A percentile compares a stretch with the other conserved stretches of the same genome.
These are phyloP conservation scores for Diplotaxis tenuifolia DNA, from an alignment of 345 rosid genomes.

Conservation along the genomic window DNA sequence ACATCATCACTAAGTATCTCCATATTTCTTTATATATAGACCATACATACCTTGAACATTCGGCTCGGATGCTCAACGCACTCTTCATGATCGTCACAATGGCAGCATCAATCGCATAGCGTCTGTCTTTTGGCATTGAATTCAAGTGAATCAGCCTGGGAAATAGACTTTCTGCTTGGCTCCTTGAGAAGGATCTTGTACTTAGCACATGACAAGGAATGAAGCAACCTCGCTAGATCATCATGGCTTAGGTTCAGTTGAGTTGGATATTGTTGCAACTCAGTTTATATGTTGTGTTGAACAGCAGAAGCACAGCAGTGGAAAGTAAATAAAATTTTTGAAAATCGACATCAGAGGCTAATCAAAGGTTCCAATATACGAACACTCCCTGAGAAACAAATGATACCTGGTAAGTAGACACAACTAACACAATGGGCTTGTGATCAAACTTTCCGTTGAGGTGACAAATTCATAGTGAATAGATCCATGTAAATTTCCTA, in stretches of 20 bases:
- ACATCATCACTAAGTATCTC: background rate
- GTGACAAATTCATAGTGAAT: conserved; percentile 62
- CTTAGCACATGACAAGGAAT: conserved; percentile 81
- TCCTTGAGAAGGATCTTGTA: conserved; percentile 74
- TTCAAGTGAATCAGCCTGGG: conserved; percentile 57
- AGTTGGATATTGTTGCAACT: conserved; percentile 73
- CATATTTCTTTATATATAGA: background rate
- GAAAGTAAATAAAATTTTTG: conserved; percentile 9
- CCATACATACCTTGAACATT: conserved; percentile 75
- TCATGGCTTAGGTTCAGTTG: conserved; percentile 82
- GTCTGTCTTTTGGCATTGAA: conserved; percentile 79
- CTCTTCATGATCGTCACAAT: conserved; percentile 97
- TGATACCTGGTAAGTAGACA: conserved; percentile 76
- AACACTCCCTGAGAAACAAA: background rate
- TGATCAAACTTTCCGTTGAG: conserved; percentile 58
- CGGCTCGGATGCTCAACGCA: conserved; percentile 92
- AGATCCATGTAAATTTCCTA: conserved; percentile 69
- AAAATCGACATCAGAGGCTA: background rate
- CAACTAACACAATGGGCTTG: conserved; percentile 54
- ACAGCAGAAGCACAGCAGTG: conserved; percentile 83
- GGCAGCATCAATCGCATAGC: conserved; percentile 97
- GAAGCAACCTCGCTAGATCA: conserved; percentile 84
- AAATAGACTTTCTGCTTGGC: conserved; percentile 58
- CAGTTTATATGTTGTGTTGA: conserved; percentile 73
- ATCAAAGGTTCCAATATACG: background rate